Conservation (phyloP, 192 early-diverging fungal genomes). For the Coemansia sp. region DNA sequence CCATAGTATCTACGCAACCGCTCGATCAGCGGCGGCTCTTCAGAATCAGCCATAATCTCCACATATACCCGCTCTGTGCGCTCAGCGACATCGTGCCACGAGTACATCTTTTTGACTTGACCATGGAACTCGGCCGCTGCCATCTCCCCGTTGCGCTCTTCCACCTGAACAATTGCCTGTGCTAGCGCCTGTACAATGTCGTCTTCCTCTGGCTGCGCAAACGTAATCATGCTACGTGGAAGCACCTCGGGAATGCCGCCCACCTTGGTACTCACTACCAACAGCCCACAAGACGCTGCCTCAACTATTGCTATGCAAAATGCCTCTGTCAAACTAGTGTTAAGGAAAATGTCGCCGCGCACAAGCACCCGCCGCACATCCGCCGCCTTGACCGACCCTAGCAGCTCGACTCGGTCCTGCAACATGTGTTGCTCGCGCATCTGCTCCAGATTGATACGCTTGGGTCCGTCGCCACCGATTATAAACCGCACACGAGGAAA, state of each 20-base stretch:
- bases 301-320: constrained; percentile 99
- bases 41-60: constrained; percentile 62
- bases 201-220: constrained; percentile 83
- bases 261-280: constrained; percentile 94
- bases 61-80: constrained; percentile 85
- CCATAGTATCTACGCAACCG: constrained; percentile 78
- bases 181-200: constrained; percentile 69
- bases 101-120: constrained; percentile 90
- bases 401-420: constrained; percentile 86
- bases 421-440: constrained; percentile 92
- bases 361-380: constrained; percentile 84
- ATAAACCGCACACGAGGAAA: constrained; percentile 83
- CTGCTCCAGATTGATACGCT: constrained; percentile 93
- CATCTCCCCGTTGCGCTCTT: constrained; percentile 51
- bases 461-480: constrained; percentile 96
- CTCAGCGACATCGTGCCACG: constrained; percentile 93
- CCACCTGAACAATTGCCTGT: constrained; percentile 67
- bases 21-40: constrained; percentile 70
- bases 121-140: constrained; percentile 70
- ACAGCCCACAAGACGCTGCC: constrained; percentile 88
- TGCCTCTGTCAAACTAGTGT: constrained; percentile 96
- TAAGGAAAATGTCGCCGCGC: constrained; percentile 93
- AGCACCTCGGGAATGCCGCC: constrained; percentile 97
- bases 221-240: constrained; percentile 87
- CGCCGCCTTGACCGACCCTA: constrained; percentile 79